Percentiles rank a stretch among this genome's conserved stretches.
Evolutionary conservation across 208 protist species (phyloP).

Genomic region (Trypanosoma brucei): DNA sequence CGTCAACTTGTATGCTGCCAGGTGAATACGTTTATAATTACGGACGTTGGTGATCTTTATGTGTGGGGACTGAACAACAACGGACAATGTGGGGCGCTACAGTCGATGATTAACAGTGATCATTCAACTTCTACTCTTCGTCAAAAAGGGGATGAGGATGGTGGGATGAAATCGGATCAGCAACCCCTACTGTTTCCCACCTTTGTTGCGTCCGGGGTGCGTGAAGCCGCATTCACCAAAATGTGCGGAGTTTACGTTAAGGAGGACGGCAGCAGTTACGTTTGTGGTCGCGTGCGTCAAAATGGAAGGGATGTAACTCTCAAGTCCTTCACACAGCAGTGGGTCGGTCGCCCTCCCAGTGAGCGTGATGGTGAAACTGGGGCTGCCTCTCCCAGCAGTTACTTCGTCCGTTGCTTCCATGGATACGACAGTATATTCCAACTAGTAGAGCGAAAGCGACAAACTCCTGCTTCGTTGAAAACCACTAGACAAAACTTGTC

Average conservation of each 20-base stretch:
- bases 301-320: conserved; percentile 25
- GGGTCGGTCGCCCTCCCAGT: background rate
- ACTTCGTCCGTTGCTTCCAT: conserved; percentile 43
- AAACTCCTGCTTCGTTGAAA: conserved; percentile 27
- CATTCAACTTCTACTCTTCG: background rate
- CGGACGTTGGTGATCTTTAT: conserved; percentile 49
- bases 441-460: conserved; percentile 48
- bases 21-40: conserved; percentile 65
- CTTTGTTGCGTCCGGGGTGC: conserved; percentile 35
- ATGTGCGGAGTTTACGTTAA: conserved; percentile 37
- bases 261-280: conserved; percentile 44
- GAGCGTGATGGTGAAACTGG: background rate
- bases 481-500: conserved; percentile 33
- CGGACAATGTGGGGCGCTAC: conserved; percentile 41
- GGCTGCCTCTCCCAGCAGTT: conserved; percentile 1
- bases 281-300: conserved; percentile 31
- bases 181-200: conserved; percentile 26
- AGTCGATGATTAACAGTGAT: background rate
- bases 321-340: conserved; percentile 26
- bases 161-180: background rate
- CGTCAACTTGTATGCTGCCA: conserved; percentile 60
- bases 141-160: background rate
- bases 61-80: conserved; percentile 68
- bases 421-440: conserved; percentile 48
- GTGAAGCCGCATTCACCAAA: conserved; percentile 53